Percentiles rank a stretch among this genome's conserved stretches.
phyloP scores from a whole-genome alignment of 108 stramenopile species.

The Mediolabrus comicus region DNA sequence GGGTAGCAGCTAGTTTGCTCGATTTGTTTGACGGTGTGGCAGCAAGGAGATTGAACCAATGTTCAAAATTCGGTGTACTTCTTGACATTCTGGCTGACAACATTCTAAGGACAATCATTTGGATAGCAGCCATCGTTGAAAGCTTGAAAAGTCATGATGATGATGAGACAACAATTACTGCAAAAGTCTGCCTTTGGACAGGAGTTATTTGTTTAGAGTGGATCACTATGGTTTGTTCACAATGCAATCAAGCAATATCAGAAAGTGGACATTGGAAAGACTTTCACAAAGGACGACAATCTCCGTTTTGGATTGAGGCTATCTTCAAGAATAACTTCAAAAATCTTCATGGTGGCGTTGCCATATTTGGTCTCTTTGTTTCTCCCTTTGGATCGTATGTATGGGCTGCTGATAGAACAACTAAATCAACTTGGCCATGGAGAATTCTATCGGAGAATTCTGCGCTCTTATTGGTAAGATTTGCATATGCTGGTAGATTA shows the following conservation, averaged over 20 bases:
- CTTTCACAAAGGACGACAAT: conserved; percentile 8
- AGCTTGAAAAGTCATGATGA: neutral
- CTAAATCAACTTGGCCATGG: conserved; percentile 23
- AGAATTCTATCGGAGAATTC: conserved; percentile 4
- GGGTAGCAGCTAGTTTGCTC: conserved; percentile 48
- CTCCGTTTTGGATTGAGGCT: conserved; percentile 47
- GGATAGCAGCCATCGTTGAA: conserved; percentile 47
- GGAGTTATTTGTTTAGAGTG: conserved; percentile 58
- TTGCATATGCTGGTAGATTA: conserved; percentile 28
- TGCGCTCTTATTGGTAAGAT: conserved; percentile 8
- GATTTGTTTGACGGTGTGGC: conserved; percentile 63
- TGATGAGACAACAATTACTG: conserved; percentile 1
- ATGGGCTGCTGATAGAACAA: conserved; percentile 14
- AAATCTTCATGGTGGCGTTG: conserved; percentile 35
- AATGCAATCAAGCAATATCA: conserved; percentile 38
- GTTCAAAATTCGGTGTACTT: conserved; percentile 58
- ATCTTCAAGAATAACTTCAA: conserved; percentile 65
- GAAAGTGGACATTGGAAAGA: conserved; percentile 30
- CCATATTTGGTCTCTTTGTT: conserved; percentile 56
- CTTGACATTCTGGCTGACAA: conserved; percentile 67
- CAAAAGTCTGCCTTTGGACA: neutral
- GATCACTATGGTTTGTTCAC: conserved; percentile 60
- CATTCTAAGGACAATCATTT: conserved; percentile 49
- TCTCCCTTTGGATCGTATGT: conserved; percentile 34
- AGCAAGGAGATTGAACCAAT: conserved; percentile 58